A percentile compares a stretch with the other conserved stretches of the same genome.
phyloP scores from a whole-genome alignment of 23 red algal species.

The Gracilariopsis chorda region DNA sequence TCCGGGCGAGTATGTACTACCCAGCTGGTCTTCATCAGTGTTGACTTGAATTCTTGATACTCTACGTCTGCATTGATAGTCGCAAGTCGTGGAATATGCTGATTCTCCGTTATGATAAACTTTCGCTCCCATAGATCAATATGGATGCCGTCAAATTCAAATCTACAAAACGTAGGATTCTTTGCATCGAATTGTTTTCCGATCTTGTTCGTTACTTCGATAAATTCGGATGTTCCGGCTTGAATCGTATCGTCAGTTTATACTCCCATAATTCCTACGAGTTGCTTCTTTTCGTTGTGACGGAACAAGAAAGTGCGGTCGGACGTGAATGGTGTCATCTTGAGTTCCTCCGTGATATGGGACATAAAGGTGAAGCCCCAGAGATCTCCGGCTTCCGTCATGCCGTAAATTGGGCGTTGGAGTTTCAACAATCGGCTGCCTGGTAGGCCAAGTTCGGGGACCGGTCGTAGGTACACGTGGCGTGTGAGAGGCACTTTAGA shows the following conservation, averaged over 20 bases:
- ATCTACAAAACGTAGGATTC: neutral
- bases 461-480: neutral
- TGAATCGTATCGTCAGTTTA: slow-evolving; percentile 39
- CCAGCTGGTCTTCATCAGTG: neutral
- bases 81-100: neutral
- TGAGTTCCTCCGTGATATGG: neutral
- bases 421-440: neutral
- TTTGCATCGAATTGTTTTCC: neutral
- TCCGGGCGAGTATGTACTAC: slow-evolving; percentile 2
- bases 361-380: neutral
- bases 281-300: neutral
- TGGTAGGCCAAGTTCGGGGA: neutral
- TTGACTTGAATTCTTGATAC: neutral
- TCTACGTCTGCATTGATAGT: neutral
- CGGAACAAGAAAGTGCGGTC: slow-evolving; percentile 12
- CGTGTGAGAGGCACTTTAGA: neutral
- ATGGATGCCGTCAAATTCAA: neutral
- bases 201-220: neutral
- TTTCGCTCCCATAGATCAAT: no score
- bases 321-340: neutral
- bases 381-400: slow-evolving; percentile 33
- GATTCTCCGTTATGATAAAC: neutral
- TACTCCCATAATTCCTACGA: slow-evolving; percentile 15
- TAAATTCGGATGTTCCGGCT: slow-evolving; percentile 6
- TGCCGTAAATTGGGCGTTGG: slow-evolving; percentile 1